phyloP scores from a whole-genome alignment of 257 asterid species.

The Solanum commersonii region DNA sequence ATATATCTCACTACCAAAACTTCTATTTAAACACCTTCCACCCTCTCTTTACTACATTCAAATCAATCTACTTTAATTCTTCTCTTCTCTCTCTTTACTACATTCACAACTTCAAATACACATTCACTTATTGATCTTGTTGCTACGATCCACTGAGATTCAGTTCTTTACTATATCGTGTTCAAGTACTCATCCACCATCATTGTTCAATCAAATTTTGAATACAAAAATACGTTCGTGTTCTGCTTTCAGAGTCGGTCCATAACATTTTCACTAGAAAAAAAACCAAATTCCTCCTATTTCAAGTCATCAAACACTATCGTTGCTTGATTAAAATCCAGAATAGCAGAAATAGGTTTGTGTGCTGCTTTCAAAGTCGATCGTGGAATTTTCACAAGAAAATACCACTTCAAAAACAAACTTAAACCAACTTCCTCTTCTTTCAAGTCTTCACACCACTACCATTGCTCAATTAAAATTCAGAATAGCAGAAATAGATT shows the following conservation, averaged over 20 bases:
- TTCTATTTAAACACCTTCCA: constrained; percentile 49
- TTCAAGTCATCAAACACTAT: background rate
- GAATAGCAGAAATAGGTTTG: background rate
- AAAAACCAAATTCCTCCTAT: background rate
- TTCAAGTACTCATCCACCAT: background rate
- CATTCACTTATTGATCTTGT: background rate
- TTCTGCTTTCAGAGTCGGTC: background rate
- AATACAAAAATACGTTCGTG: background rate
- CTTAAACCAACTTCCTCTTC: background rate
- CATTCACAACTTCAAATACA: background rate
- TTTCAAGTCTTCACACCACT: background rate
- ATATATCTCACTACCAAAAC: constrained; percentile 2
- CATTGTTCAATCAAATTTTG: background rate
- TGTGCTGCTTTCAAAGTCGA: background rate
- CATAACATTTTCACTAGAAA: background rate
- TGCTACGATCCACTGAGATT: background rate
- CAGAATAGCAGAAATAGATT: background rate
- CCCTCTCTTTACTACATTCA: constrained; percentile 8
- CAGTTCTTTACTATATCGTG: no score
- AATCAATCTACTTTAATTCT: constrained; percentile 7
- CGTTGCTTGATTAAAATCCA: background rate
- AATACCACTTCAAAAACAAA: background rate
- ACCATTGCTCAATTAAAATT: background rate
- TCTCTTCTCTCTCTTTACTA: constrained; percentile 1
- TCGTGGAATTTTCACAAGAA: background rate